A percentile compares a stretch with the other conserved stretches of the same genome.
Conservation (phyloP, 1,284 basidiomycete species). For the Ceratobasidium sp. region DNA sequence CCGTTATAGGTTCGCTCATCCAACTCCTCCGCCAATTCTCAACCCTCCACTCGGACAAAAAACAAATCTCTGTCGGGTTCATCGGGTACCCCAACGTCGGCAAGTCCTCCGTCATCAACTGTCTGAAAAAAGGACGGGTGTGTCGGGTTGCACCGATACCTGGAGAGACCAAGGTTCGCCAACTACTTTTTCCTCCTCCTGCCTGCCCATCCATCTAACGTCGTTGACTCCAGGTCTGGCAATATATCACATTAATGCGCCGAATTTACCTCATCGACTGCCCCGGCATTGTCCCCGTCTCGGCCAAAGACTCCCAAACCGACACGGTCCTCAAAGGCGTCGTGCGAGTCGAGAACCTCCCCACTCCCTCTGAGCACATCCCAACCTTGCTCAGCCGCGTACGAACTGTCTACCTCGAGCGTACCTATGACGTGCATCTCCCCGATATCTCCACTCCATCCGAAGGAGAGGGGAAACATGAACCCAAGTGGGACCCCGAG, state of each 20-base stretch:
- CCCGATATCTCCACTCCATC: conserved; percentile 63
- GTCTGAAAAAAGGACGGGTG: conserved; percentile 97
- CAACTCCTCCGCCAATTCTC: conserved; percentile 97
- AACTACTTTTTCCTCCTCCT: background rate
- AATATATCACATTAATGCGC: conserved; percentile 96
- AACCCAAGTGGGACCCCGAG: conserved; percentile 68
- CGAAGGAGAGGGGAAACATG: conserved; percentile 12
- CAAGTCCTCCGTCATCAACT: conserved; percentile 98
- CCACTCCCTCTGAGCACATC: conserved; percentile 93
- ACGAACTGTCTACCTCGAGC: conserved; percentile 88
- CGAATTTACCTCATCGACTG: conserved; percentile 99
- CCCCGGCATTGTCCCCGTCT: conserved; percentile 96
- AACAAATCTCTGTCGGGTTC: conserved; percentile 98
- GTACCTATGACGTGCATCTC: conserved; percentile 83
- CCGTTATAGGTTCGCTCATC: conserved; percentile 95
- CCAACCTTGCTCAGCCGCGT: conserved; percentile 87
- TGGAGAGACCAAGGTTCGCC: conserved; percentile 89
- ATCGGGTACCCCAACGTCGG: conserved; percentile 99
- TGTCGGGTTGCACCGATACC: conserved; percentile 97
- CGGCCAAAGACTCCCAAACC: conserved; percentile 85
- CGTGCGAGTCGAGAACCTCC: conserved; percentile 93
- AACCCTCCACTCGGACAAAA: conserved; percentile 97
- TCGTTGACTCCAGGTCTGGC: conserved; percentile 77
- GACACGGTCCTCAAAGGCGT: conserved; percentile 96
- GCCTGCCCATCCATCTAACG: conserved; percentile 24